These are phyloP conservation scores for Anisodus tanguticus DNA, from an alignment of 257 asterid genomes.

Conservation along the genomic window DNA sequence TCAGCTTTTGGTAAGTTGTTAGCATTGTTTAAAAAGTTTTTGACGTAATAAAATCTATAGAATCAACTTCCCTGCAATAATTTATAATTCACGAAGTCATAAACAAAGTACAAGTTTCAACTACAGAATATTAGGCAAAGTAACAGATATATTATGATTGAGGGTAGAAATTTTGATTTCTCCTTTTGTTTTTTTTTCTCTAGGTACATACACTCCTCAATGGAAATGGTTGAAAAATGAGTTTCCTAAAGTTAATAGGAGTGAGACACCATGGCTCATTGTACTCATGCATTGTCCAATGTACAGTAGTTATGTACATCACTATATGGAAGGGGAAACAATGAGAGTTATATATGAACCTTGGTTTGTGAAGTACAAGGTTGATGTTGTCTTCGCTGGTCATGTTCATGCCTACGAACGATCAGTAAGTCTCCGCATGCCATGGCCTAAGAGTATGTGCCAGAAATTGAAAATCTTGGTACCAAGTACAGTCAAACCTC, in stretches of 20 bases:
- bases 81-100: neutral
- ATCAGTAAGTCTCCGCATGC: slow-evolving; percentile 48
- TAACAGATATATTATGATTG: neutral
- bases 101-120: neutral
- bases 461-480: too few species aligned
- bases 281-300: slow-evolving; percentile 63
- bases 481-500: too few species aligned
- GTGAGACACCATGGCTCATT: slow-evolving; percentile 73
- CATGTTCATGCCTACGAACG: slow-evolving; percentile 72
- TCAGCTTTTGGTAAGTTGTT: slow-evolving; percentile 57
- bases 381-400: slow-evolving; percentile 68
- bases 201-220: slow-evolving; percentile 69
- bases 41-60: neutral
- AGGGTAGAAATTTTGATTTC: neutral
- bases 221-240: slow-evolving; percentile 57
- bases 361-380: slow-evolving; percentile 60
- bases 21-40: neutral
- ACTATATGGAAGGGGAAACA: slow-evolving; percentile 74
- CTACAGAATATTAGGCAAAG: neutral
- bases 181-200: neutral
- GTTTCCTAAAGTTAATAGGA: slow-evolving; percentile 58
- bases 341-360: slow-evolving; percentile 67
- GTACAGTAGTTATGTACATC: slow-evolving; percentile 61
- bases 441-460: too few species aligned
- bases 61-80: neutral